These are phyloP conservation scores for Monosporascus ibericus DNA, from an alignment of 2,329 filamentous ascomycete genomes.

Conservation along the genomic window DNA sequence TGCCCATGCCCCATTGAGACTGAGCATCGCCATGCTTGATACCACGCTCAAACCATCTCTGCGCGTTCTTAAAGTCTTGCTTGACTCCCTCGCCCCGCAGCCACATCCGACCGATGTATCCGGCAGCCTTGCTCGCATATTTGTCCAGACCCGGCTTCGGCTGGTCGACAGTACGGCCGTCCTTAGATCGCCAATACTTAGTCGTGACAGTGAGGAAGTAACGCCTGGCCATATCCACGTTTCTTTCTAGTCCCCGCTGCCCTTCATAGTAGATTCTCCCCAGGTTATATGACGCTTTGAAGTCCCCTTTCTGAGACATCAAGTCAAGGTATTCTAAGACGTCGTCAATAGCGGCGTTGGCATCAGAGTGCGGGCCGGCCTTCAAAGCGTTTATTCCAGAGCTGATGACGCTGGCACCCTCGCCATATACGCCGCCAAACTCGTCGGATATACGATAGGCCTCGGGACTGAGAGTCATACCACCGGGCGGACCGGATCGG, in stretches of 20 bases:
- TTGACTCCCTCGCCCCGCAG: slow-evolving; percentile 78
- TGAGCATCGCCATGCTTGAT: slow-evolving; percentile 69
- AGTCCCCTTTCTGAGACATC: slow-evolving; percentile 83
- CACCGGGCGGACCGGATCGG: slow-evolving; percentile 84
- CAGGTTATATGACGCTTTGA: slow-evolving; percentile 79
- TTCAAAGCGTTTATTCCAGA: slow-evolving; percentile 77
- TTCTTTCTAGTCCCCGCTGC: slow-evolving; percentile 65
- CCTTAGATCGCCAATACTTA: slow-evolving; percentile 69
- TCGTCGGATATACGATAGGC: slow-evolving; percentile 86
- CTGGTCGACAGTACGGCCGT: slow-evolving; percentile 68
- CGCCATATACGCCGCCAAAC: slow-evolving; percentile 85
- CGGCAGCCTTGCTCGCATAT: slow-evolving; percentile 75
- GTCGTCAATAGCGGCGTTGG: slow-evolving; percentile 83
- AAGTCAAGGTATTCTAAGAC: slow-evolving; percentile 91
- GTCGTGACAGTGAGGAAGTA: slow-evolving; percentile 78
- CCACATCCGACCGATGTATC: slow-evolving; percentile 84
- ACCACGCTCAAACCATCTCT: slow-evolving; percentile 78
- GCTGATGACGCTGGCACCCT: slow-evolving; percentile 86
- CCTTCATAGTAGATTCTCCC: slow-evolving; percentile 87
- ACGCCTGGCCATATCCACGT: slow-evolving; percentile 66
- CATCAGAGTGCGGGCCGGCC: slow-evolving; percentile 67
- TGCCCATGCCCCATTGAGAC: slow-evolving; percentile 76
- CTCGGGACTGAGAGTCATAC: slow-evolving; percentile 69
- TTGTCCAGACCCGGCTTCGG: slow-evolving; percentile 68
- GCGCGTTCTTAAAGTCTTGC: slow-evolving; percentile 71